Percentiles rank a stretch among this genome's conserved stretches.
These are phyloP conservation scores for Dactylellina drechsleri DNA, from an alignment of 2,329 filamentous ascomycete genomes.

Conservation along the genomic window DNA sequence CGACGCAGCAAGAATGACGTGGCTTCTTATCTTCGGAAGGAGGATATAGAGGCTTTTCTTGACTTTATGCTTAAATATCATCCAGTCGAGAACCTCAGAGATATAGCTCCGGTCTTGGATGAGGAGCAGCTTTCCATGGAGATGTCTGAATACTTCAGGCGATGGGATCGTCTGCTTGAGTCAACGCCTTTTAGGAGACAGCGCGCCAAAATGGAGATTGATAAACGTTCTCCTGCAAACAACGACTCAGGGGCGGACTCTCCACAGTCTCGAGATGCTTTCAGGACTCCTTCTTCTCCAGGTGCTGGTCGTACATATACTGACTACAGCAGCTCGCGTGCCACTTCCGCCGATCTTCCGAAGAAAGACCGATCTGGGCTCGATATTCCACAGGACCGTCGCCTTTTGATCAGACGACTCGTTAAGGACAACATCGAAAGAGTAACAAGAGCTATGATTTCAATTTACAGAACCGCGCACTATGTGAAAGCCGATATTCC, in stretches of 20 bases:
- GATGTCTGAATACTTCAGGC: constrained; percentile 31
- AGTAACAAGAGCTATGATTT: constrained; percentile 42
- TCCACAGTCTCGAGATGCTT: background rate
- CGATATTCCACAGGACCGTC: constrained; percentile 32
- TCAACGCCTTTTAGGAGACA: constrained; percentile 20
- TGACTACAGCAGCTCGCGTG: constrained; percentile 4
- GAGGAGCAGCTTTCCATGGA: constrained; percentile 1
- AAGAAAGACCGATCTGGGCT: constrained; percentile 14
- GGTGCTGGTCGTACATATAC: background rate
- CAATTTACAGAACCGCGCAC: constrained; percentile 23
- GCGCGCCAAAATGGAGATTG: background rate
- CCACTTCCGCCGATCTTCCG: constrained; percentile 8
- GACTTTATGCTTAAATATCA: constrained; percentile 50
- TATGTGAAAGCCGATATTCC: background rate
- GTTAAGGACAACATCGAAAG: constrained; percentile 37
- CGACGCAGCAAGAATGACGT: constrained; percentile 40
- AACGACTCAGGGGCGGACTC: constrained; percentile 5
- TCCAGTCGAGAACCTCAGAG: constrained; percentile 27
- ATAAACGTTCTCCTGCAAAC: background rate
- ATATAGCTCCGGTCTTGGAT: constrained; percentile 17
- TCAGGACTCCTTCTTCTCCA: background rate
- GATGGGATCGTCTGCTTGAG: constrained; percentile 42
- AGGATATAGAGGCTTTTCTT: constrained; percentile 47
- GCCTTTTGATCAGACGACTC: constrained; percentile 25
- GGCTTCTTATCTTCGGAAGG: constrained; percentile 33